These are phyloP conservation scores for Leccinum aurantiacum DNA, from an alignment of 768 basidiomycete species.

Conservation along the genomic window DNA sequence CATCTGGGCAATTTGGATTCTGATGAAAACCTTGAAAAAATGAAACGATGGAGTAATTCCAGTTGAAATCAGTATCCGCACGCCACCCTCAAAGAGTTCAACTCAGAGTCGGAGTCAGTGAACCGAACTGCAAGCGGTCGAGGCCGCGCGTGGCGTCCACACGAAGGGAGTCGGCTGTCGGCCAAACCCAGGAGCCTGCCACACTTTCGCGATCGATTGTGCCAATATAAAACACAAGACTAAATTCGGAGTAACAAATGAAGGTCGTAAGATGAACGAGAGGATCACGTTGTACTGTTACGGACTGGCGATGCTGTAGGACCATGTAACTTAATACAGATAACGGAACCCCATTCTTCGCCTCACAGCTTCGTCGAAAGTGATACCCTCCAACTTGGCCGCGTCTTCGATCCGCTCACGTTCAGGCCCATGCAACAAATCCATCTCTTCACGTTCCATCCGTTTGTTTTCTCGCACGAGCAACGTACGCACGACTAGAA, in stretches of 20 bases:
- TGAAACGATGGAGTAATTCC: background rate
- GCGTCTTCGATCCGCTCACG: slow-evolving; percentile 55
- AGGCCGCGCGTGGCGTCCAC: background rate
- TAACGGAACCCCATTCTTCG: slow-evolving; percentile 59
- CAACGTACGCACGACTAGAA: slow-evolving; percentile 42
- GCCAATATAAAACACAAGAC: too few species aligned
- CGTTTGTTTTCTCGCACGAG: slow-evolving; percentile 52
- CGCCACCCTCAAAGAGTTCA: background rate
- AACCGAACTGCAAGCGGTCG: background rate
- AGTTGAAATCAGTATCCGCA: background rate
- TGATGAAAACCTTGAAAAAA: background rate
- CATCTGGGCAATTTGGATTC: slow-evolving; percentile 15
- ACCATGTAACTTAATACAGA: slow-evolving; percentile 37
- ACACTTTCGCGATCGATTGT: background rate
- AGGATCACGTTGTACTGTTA: background rate
- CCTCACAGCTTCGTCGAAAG: slow-evolving; percentile 58
- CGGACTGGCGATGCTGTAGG: too few species aligned
- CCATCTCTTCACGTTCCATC: slow-evolving; percentile 49
- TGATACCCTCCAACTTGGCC: slow-evolving; percentile 57
- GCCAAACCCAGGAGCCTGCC: too few species aligned
- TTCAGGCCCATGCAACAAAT: slow-evolving; percentile 44
- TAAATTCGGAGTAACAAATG: background rate
- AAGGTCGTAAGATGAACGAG: too few species aligned
- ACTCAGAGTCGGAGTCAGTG: background rate
- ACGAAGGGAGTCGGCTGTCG: background rate